These are phyloP conservation scores for Xylaria palmicola DNA, from an alignment of 495 filamentous ascomycete genomes.

Conservation along the genomic window DNA sequence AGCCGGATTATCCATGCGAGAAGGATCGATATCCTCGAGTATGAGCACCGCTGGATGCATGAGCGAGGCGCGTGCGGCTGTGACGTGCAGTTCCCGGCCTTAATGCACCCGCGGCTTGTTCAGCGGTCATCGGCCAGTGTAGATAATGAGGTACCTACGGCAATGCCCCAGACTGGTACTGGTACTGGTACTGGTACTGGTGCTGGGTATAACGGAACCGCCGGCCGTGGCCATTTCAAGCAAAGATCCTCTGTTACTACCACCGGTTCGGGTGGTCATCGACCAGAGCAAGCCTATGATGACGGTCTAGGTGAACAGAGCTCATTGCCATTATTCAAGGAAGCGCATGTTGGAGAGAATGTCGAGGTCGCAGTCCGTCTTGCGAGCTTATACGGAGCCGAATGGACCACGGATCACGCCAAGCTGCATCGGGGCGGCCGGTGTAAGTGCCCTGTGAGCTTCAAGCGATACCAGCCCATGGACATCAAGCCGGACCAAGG, in stretches of 20 bases:
- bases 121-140: neutral
- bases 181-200: too few species aligned
- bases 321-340: constrained; percentile 23
- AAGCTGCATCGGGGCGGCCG: constrained; percentile 30
- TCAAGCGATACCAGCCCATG: constrained; percentile 24
- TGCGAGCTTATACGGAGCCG: constrained; percentile 36
- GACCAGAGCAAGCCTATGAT: neutral
- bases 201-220: neutral
- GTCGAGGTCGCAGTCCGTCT: constrained; percentile 31
- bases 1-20: constrained; percentile 39
- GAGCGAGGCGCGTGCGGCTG: constrained; percentile 45
- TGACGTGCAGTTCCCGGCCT: constrained; percentile 35
- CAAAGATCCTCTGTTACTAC: too few species aligned
- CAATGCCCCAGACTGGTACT: neutral
- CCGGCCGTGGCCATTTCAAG: too few species aligned
- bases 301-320: neutral
- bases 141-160: too few species aligned
- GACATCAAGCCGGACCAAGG: neutral
- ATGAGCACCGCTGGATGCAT: constrained; percentile 49
- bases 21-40: constrained; percentile 39
- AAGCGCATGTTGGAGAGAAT: constrained; percentile 15
- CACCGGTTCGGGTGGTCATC: too few species aligned
- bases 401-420: constrained; percentile 43
- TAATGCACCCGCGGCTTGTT: constrained; percentile 31
- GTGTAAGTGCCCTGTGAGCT: constrained; percentile 34